Evolutionary conservation across 768 basidiomycete genomes (phyloP).

Genomic region (Dioszegia crocea): DNA sequence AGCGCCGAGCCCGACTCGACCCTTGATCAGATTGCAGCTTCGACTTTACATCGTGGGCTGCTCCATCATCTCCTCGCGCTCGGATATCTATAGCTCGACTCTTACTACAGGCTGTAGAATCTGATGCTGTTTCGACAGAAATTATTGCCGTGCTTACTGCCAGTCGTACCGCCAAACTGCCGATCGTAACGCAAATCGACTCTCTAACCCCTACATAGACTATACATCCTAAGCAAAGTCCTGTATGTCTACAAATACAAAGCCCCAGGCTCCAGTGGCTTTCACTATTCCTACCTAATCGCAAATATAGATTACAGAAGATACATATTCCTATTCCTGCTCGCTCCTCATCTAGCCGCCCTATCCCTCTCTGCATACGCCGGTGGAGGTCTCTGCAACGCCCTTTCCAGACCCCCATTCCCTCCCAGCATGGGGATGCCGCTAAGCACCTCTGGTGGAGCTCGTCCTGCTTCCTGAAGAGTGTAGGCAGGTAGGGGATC

Average conservation of each 20-base stretch:
- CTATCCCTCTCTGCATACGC: slow-evolving; percentile 3
- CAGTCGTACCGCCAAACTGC: too few relatives aligned
- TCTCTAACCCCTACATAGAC: too few relatives aligned
- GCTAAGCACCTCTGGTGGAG: not conserved
- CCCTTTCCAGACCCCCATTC: not conserved
- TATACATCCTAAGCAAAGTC: too few relatives aligned
- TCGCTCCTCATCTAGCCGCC: not conserved
- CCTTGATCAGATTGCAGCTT: too few relatives aligned
- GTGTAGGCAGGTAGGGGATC: slow-evolving; percentile 2
- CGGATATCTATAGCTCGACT: too few relatives aligned
- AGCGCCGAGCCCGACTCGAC: too few relatives aligned
- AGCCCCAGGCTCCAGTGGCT: not conserved
- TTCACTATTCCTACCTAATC: not conserved
- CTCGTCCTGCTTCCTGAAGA: not conserved
- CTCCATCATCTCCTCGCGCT: too few relatives aligned
- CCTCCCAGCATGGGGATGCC: not conserved
- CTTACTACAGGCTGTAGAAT: too few relatives aligned
- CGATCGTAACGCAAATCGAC: too few relatives aligned
- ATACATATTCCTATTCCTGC: not conserved
- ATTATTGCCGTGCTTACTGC: too few relatives aligned
- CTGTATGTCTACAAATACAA: not conserved
- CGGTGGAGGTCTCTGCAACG: not conserved
- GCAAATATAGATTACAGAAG: not conserved
- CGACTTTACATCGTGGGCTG: too few relatives aligned
- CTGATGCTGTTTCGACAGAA: too few relatives aligned